Evolutionary conservation across 768 basidiomycete genomes (phyloP), one percentile per base, ranked within the genome.

Genomic region (Naematelia encephala): DNA sequence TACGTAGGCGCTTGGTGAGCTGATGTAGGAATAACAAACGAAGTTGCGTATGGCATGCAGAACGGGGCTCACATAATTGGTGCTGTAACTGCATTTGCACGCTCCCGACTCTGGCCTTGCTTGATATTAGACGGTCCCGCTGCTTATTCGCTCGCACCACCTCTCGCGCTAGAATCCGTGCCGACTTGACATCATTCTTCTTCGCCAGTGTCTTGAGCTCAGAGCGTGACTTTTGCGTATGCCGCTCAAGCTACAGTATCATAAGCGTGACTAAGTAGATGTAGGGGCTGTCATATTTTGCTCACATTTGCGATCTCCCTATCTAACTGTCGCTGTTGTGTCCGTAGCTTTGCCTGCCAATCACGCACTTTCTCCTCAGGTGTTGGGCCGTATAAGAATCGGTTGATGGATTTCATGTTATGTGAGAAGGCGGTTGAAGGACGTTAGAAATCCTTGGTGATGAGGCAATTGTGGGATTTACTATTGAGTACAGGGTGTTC

Each of bases 71-170:
- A 98, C 96, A 89, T 59, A 96, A 81, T 75, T 99, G 96, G 73
- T 98, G 90, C 39, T 84, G 82, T 64, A 99, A 80, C 76, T 98
- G 94, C 70, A 84, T 87, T 53, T 86, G 84, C 63, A 99, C 93
- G 29, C 91, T 93, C 46, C 89, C 89, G 54, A 99, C 78, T 62
- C 89, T 82, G 22, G 96, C 96, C 79, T 99, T 98, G 81, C 87
- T 88, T 61, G 91, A 89, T 54, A 89, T 87, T 58, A 99, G 78
- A 46, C 91, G 82, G 75, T 94, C 89, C 77, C 91, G 90, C 82
- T 97, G 94, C 77, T 91, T 94, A 72, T 89, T 85, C 73, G 88
- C 93, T 67, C 93, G 81, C 4, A 98, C 91, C n/a, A 99, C 86
- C 77, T 98, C 96, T 64, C 82, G 85, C 0, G 96, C 94, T 47